Base-by-base conservation (phyloP, 2,329 filamentous ascomycete species). In the Colletotrichum ledebouriae region DNA sequence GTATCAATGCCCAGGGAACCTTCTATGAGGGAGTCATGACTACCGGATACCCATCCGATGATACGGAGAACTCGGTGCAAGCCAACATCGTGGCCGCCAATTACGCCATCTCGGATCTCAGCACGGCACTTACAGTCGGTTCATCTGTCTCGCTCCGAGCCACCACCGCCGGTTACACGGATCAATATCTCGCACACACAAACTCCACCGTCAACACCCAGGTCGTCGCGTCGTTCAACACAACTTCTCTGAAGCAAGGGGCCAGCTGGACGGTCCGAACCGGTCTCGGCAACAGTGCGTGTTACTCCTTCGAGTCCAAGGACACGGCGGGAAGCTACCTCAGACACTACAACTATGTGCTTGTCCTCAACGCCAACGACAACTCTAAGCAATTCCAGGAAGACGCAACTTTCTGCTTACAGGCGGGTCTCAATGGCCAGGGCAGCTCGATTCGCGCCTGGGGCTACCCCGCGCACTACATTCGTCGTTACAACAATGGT, bases 1-100 rank as follows among this genome's bases (percentile, higher is more conserved):
- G 86, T 73, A 78, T 80, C 72, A 73, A 85, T 53, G 88, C 82
- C 0, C 86, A 89, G 73, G 88, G 89, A 29, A 90, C 88, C 0
- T 89, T 89, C 73, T 89, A 90, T 76, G 89, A 91, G 76, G 89
- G 88, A 25, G 87, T 86, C 25, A 89, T 91, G 87, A 90, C 87
- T 13, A 77, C 81, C 0, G 87, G 87, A 1, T 90, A 89, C 72
- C 88, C 89, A 0, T 82, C 85, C 2, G 87, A 90, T 70, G 82
- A 80, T 11, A 87, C 83, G 3, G 89, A 91, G 75, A 82, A 83
- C 74, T 75, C 81, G 0, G 86, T 90, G 0, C 87, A 89, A 76
- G 86, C 85, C 58, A 80, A 91, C 72, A 86, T 91, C 64, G 86
- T 87, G 0, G 86, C 86, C 0, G 87, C 88, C 17, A 82, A 82